Conservation (phyloP, 2,329 filamentous ascomycete genomes). For the Talaromyces islandicus region DNA sequence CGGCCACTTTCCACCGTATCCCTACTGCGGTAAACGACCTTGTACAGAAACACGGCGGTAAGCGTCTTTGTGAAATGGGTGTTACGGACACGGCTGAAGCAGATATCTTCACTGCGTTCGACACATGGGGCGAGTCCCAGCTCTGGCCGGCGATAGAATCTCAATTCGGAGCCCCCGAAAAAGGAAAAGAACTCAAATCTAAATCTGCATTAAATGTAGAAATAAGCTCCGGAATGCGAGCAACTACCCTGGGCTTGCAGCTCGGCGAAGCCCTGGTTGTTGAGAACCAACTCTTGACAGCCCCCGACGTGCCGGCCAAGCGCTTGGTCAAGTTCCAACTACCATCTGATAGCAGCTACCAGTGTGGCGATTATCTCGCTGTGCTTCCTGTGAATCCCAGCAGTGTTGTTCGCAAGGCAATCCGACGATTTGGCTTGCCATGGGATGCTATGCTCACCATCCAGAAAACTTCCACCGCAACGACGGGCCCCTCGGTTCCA, state of each 20-base stretch:
- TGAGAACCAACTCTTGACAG: slow-evolving; percentile 47
- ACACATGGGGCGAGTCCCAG: slow-evolving; percentile 58
- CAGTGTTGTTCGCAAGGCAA: slow-evolving; percentile 55
- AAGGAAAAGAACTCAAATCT: slow-evolving; percentile 26
- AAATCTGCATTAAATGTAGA: slow-evolving; percentile 37
- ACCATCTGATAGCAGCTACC: slow-evolving; percentile 60
- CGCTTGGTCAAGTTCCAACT: slow-evolving; percentile 62
- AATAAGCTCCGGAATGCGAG: slow-evolving; percentile 48
- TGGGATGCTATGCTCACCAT: slow-evolving; percentile 65
- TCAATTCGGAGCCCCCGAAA: slow-evolving; percentile 22
- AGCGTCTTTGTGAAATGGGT: slow-evolving; percentile 46
- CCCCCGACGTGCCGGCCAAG: slow-evolving; percentile 51
- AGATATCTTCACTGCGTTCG: slow-evolving; percentile 64
- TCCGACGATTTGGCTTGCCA: slow-evolving; percentile 58
- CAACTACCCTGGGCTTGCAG: slow-evolving; percentile 57
- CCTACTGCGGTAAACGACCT: slow-evolving; percentile 57
- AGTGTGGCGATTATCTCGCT: slow-evolving; percentile 70
- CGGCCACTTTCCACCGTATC: slow-evolving; percentile 59
- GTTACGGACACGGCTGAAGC: slow-evolving; percentile 55
- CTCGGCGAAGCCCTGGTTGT: slow-evolving; percentile 57
- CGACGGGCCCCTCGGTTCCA: slow-evolving; percentile 40
- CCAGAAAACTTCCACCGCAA: slow-evolving; percentile 44
- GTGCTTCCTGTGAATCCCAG: slow-evolving; percentile 65
- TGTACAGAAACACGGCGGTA: slow-evolving; percentile 48
- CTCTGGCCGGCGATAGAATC: slow-evolving; percentile 49